Conservation (phyloP, 2,329 filamentous ascomycete genomes). For the Teratosphaeria zuluensis region DNA sequence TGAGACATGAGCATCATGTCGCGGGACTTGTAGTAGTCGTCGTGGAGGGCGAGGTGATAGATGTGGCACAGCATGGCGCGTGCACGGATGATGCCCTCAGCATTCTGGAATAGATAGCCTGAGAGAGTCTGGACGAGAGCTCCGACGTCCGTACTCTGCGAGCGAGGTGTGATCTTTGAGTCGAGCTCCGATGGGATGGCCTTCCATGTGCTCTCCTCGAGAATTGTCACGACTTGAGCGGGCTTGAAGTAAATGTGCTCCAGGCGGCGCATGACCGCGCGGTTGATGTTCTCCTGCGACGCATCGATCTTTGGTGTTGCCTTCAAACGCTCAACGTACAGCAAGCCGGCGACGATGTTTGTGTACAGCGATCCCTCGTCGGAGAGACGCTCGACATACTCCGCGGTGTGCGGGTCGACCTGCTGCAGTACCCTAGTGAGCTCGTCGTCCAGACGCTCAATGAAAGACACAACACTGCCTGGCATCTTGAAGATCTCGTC, state of each 20-base stretch:
- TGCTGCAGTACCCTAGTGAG: slow-evolving; percentile 92
- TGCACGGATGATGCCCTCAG: slow-evolving; percentile 90
- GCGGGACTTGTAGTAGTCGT: slow-evolving; percentile 93
- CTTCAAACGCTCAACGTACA: slow-evolving; percentile 78
- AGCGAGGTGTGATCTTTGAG: slow-evolving; percentile 71
- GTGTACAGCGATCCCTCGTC: slow-evolving; percentile 89
- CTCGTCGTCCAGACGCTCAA: slow-evolving; percentile 93
- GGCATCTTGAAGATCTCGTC: slow-evolving; percentile 84
- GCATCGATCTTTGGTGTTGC: slow-evolving; percentile 61
- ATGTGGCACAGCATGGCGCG: slow-evolving; percentile 98
- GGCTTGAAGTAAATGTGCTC: slow-evolving; percentile 99
- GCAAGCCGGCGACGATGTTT: slow-evolving; percentile 75
- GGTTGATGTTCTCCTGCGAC: slow-evolving; percentile 80
- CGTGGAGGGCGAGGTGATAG: slow-evolving; percentile 94
- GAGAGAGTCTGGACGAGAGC: slow-evolving; percentile 77
- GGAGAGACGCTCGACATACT: slow-evolving; percentile 91
- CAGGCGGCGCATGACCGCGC: slow-evolving; percentile 82
- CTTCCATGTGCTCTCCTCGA: slow-evolving; percentile 93
- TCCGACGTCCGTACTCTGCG: slow-evolving; percentile 56
- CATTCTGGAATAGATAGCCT: slow-evolving; percentile 89
- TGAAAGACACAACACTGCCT: slow-evolving; percentile 86
- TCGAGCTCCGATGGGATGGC: slow-evolving; percentile 58
- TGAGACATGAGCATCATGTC: slow-evolving; percentile 99
- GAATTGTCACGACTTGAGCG: slow-evolving; percentile 79
- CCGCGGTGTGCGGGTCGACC: slow-evolving; percentile 96